Percentiles rank a stretch among this genome's conserved stretches.
phyloP scores from a whole-genome alignment of 768 basidiomycete species.

The Tulasnella sp. region DNA sequence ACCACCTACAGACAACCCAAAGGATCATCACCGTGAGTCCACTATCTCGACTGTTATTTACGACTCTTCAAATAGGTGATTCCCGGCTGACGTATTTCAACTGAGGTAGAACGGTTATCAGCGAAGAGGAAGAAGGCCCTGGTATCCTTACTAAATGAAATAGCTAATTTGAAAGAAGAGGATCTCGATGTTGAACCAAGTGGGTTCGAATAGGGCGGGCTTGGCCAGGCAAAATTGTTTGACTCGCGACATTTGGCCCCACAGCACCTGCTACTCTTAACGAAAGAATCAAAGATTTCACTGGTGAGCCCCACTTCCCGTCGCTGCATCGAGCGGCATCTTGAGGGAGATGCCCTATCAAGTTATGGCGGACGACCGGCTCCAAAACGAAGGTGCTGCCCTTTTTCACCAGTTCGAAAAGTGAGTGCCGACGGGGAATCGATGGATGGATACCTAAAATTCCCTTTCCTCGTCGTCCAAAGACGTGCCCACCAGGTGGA shows the following conservation, averaged over 20 bases:
- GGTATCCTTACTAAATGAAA: constrained; percentile 19
- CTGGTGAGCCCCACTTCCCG: background rate
- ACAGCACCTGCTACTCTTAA: background rate
- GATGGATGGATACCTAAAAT: background rate
- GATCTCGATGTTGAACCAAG: background rate
- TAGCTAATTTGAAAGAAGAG: constrained; percentile 12
- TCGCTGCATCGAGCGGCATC: background rate
- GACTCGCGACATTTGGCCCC: background rate
- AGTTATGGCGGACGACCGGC: constrained; percentile 49
- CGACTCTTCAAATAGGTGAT: no score
- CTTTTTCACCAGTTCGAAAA: constrained; percentile 55
- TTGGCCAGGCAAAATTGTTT: background rate
- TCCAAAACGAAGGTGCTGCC: constrained; percentile 58
- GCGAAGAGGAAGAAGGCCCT: constrained; percentile 18
- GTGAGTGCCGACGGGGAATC: constrained; percentile 31
- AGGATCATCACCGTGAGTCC: no score
- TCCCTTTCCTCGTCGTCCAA: background rate
- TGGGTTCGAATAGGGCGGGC: background rate
- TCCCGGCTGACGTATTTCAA: no score
- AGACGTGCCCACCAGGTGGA: constrained; percentile 57
- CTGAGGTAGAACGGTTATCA: constrained; percentile 6
- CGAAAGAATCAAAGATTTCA: constrained; percentile 2
- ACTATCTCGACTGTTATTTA: no score
- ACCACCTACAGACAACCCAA: no score
- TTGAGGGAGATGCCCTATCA: background rate